These are phyloP conservation scores for Dentipellis sp. DNA, from an alignment of 768 basidiomycete species.

Conservation along the genomic window DNA sequence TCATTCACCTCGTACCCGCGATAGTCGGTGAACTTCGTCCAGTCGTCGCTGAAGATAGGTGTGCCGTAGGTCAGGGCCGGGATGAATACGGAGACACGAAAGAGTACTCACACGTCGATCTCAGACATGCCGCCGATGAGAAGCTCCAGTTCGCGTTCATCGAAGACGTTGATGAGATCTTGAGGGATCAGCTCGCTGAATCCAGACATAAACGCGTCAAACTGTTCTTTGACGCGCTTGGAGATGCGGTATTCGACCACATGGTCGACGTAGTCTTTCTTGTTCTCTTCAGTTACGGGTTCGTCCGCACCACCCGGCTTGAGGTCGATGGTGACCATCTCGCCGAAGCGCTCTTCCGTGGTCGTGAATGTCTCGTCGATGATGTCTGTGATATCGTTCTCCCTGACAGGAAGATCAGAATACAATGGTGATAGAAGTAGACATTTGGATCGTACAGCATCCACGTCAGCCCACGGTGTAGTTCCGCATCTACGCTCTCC, in stretches of 20 bases:
- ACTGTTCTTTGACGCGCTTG: conserved; percentile 95
- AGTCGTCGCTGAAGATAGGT: conserved; percentile 62
- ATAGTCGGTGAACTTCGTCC: conserved; percentile 99
- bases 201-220: conserved; percentile 99
- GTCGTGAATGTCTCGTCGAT: conserved; percentile 98
- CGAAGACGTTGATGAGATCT: conserved; percentile 96
- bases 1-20: conserved; percentile 93
- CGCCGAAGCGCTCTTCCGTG: conserved; percentile 95
- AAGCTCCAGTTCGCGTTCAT: conserved; percentile 94
- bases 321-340: conserved; percentile 94
- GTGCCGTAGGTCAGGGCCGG: conserved; percentile 1
- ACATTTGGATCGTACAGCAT: conserved; percentile 66
- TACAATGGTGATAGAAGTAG: conserved; percentile 4
- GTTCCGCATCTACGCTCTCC: conserved; percentile 93
- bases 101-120: conserved; percentile 89
- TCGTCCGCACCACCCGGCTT: conserved; percentile 82
- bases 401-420: conserved; percentile 37
- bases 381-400: conserved; percentile 97
- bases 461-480: conserved; percentile 94
- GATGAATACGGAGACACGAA: neutral
- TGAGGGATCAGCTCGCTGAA: conserved; percentile 99
- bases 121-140: conserved; percentile 99
- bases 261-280: conserved; percentile 94
- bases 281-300: conserved; percentile 93
- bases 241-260: conserved; percentile 98